A percentile compares a stretch with the other conserved stretches of the same genome.
phyloP scores from a whole-genome alignment of 352 stramenopile genomes.

The Phytopythium boreale region DNA sequence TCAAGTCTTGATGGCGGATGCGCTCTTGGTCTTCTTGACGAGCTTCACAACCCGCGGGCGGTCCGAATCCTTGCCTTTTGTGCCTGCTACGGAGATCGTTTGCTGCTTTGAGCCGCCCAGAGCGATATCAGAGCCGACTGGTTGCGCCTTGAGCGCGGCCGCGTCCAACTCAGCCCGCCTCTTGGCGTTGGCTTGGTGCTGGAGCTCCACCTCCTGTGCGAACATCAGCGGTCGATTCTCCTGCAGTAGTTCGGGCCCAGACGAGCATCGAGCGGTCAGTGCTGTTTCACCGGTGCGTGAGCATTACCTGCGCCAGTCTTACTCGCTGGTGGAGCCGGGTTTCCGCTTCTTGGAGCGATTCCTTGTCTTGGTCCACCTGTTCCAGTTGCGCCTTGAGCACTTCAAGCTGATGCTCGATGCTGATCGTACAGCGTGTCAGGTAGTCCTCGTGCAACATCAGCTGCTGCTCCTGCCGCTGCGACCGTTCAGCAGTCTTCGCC shows the following conservation, averaged over 20 bases:
- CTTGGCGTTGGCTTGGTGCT: conserved; percentile 20
- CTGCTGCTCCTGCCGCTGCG: conserved; percentile 10
- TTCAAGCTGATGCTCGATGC: conserved; percentile 5
- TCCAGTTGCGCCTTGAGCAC: background rate
- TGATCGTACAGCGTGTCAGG: background rate
- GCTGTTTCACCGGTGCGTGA: background rate
- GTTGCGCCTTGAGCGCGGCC: background rate
- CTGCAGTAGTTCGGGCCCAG: conserved; percentile 2
- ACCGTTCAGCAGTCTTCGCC: no score
- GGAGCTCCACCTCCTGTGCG: conserved; percentile 24
- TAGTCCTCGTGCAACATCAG: conserved; percentile 19
- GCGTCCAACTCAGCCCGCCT: conserved; percentile 11
- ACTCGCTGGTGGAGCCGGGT: conserved; percentile 6
- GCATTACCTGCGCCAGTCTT: background rate
- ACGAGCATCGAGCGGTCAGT: background rate
- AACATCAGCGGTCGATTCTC: conserved; percentile 19
- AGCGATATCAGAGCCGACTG: background rate
- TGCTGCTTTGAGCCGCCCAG: background rate
- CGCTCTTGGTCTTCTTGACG: conserved; percentile 5
- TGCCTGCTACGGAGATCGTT: background rate
- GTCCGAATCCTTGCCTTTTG: background rate
- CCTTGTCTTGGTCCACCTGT: background rate
- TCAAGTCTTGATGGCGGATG: background rate
- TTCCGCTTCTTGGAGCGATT: background rate
- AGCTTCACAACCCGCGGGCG: background rate